Evolutionary conservation across 2,329 filamentous ascomycete species (phyloP).

Genomic region (Arthroderma uncinatum): DNA sequence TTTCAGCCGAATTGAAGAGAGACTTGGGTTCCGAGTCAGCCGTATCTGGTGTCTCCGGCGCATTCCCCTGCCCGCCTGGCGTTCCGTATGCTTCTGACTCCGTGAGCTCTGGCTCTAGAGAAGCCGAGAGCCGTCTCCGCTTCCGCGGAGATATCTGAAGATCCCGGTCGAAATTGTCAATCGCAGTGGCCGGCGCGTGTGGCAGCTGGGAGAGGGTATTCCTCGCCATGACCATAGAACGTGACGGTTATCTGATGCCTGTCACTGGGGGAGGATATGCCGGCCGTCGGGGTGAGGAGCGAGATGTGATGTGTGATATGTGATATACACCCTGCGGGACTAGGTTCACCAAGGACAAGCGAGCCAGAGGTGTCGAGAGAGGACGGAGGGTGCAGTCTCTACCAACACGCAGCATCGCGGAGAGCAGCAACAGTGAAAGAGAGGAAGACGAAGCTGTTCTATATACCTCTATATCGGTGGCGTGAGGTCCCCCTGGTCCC

Average conservation of each 20-base stretch:
- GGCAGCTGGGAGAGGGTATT: neutral
- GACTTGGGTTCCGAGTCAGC: conserved; percentile 14
- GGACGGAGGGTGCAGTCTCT: too few species aligned
- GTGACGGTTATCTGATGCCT: too few species aligned
- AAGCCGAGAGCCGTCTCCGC: conserved; percentile 13
- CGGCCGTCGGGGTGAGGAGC: too few species aligned
- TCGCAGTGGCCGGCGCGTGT: neutral
- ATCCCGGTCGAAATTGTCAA: neutral
- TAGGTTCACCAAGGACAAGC: too few species aligned
- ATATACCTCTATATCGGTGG: neutral
- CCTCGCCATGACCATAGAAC: conserved; percentile 7
- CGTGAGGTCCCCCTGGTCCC: neutral
- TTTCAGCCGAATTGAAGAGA: conserved; percentile 47
- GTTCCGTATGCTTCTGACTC: neutral
- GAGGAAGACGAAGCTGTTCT: neutral
- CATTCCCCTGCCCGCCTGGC: neutral
- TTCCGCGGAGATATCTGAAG: conserved; percentile 14
- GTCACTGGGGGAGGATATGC: too few species aligned
- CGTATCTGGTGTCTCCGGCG: neutral
- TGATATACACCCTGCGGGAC: too few species aligned
- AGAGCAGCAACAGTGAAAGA: neutral
- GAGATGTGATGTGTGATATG: too few species aligned
- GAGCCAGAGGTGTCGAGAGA: too few species aligned
- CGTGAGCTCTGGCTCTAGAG: neutral
- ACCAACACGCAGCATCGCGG: too few species aligned